Base-by-base conservation (phyloP, 1,139 yeast species). In the Sugiyamaella sp. region DNA sequence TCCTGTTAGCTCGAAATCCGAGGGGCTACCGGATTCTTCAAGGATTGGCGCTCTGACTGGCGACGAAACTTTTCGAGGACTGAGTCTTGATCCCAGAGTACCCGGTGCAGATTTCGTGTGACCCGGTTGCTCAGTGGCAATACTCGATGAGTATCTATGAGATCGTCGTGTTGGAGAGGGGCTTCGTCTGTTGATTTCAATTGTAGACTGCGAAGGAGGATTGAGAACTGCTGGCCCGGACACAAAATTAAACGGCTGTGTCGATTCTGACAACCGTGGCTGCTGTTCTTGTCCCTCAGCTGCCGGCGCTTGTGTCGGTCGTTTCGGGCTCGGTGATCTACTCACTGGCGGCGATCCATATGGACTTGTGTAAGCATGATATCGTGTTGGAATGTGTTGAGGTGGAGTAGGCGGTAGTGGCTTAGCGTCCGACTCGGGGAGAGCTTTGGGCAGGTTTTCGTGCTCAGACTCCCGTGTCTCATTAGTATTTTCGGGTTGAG, bases 1-100 rank as follows among this genome's bases (percentile, higher is more conserved):
- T 10, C 48, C 29, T 21, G 38, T n/a, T 4, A 44, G 6, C 21
- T 33, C 41, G 4, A 17, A 17, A 20, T 43, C 46, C 9, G 17
- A 17, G 2, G 25, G 25, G 5, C 21, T 9, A 12, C 12, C 9
- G 2, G 40, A 20, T 20, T 44, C 48, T 19, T 44, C 48, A 12
- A 46, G 2, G 20, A 52, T 37, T n/a, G 55, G 50, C 2, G 55
- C 39, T 2, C 52, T 25, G 6, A 52, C 52, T 29, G 55, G 55
- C n/a, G 55, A 52, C 2, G 55, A 52, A 2, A 45, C 43, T 32
- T 52, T 52, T 10, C 55, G 42, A 14, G 52, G 48, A 27, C 25
- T 48, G 32, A 48, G 20, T 19, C 52, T 45, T 10, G 52, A 16
- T 16, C 40, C 55, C 14, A 52, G 46, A 44, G 49, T 19, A 4